A percentile compares a stretch with the other conserved stretches of the same genome.
Evolutionary conservation across 2,329 filamentous ascomycete genomes (phyloP).

Genomic region (Talaromyces sp.): DNA sequence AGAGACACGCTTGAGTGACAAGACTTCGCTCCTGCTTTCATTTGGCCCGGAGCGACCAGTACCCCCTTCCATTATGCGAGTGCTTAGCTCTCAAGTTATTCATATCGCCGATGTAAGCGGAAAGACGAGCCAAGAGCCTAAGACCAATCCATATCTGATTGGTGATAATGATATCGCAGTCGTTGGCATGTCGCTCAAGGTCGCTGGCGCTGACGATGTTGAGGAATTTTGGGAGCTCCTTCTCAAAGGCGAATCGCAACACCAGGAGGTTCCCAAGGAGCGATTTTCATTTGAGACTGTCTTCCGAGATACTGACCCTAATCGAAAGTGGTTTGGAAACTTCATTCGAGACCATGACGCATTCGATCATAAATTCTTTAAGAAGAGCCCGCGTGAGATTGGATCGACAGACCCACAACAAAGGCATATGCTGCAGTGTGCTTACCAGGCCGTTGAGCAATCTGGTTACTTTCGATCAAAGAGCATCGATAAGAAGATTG

Average conservation of each 20-base stretch:
- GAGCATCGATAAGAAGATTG: constrained; percentile 8
- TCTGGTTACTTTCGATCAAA: constrained; percentile 24
- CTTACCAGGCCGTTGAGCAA: constrained; percentile 30
- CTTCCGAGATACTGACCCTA: constrained; percentile 12
- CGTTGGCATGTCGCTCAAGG: constrained; percentile 31
- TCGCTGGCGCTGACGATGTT: constrained; percentile 28
- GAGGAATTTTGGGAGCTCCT: constrained; percentile 33
- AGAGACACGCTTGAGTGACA: neutral
- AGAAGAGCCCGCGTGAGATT: constrained; percentile 23
- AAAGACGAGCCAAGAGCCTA: neutral
- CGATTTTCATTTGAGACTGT: constrained; percentile 17
- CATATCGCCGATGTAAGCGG: neutral
- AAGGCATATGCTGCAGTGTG: constrained; percentile 24
- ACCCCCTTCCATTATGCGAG: constrained; percentile 24
- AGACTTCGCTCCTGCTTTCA: constrained; percentile 23
- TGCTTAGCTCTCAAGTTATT: neutral
- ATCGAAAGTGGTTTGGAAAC: neutral
- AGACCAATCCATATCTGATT: neutral
- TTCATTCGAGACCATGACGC: neutral
- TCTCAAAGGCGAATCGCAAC: constrained; percentile 19
- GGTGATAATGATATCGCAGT: constrained; percentile 28
- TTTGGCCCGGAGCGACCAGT: constrained; percentile 40
- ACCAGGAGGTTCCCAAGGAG: constrained; percentile 15
- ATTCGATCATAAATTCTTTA: constrained; percentile 30
- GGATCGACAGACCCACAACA: constrained; percentile 29